phyloP scores from a whole-genome alignment of 106 monocot species.

The Ottelia alismoides region DNA sequence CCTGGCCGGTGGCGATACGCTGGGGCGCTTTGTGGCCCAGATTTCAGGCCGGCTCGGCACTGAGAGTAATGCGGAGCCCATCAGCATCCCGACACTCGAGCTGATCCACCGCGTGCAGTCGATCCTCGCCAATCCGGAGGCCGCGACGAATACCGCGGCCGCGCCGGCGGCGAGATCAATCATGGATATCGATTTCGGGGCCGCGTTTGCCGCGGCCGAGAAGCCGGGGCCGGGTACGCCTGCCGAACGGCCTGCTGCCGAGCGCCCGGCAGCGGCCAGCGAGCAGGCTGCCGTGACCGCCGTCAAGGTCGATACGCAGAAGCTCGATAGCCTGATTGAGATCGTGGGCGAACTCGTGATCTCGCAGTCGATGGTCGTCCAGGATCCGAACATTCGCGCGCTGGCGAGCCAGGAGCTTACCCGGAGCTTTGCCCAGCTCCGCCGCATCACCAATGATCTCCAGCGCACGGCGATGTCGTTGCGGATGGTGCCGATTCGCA shows the following conservation, averaged over 20 bases:
- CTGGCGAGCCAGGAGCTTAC: neutral
- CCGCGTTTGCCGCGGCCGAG: neutral
- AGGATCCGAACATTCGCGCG: neutral
- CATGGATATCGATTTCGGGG: neutral
- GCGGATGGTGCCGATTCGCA: neutral
- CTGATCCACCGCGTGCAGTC: neutral
- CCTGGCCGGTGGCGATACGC: neutral
- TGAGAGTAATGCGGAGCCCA: neutral
- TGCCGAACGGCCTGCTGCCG: neutral
- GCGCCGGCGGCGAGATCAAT: neutral
- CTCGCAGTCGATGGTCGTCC: neutral
- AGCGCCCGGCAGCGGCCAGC: neutral
- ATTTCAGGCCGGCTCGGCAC: neutral
- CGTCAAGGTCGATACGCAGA: neutral
- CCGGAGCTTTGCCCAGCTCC: neutral
- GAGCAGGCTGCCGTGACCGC: neutral
- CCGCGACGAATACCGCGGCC: neutral
- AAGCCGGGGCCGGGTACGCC: too few relatives aligned
- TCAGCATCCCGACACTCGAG: neutral
- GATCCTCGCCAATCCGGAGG: neutral
- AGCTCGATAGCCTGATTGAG: neutral
- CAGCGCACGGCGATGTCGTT: neutral
- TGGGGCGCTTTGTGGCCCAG: neutral
- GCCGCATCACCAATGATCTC: neutral
- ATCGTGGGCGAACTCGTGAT: neutral